Evolutionary conservation across 2,329 filamentous ascomycete genomes (phyloP).

Genomic region (Cercospora nicotianae): DNA sequence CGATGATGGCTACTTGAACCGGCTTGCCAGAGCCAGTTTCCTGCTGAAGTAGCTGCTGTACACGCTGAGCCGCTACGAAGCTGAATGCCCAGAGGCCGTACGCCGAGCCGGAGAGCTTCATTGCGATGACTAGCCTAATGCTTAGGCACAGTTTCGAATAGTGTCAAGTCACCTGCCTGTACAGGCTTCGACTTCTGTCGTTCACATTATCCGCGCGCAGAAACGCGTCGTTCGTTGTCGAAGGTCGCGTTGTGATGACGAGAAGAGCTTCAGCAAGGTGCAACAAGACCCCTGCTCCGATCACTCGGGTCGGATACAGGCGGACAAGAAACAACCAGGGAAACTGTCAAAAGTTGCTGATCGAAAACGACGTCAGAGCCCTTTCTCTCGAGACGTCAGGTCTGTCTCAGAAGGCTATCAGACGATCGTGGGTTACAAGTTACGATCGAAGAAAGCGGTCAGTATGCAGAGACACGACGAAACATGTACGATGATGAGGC

Average conservation of each 20-base stretch:
- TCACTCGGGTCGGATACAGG: background rate
- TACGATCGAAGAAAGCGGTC: conserved; percentile 2
- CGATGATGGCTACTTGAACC: conserved; percentile 29
- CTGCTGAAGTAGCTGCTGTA: conserved; percentile 22
- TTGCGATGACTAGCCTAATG: background rate
- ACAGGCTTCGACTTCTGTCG: background rate
- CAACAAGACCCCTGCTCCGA: conserved; percentile 1
- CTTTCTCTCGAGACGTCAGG: background rate
- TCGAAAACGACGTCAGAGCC: conserved; percentile 1
- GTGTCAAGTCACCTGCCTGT: background rate
- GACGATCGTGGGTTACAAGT: background rate
- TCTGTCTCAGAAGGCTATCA: background rate
- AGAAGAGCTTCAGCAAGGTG: background rate
- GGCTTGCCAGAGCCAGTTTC: conserved; percentile 5
- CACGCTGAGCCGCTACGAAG: conserved; percentile 3
- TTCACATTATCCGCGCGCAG: background rate
- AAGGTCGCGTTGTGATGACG: background rate
- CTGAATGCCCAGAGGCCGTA: conserved; percentile 1
- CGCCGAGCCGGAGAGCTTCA: background rate
- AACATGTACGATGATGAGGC: background rate
- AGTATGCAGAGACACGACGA: background rate
- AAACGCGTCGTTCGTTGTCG: background rate
- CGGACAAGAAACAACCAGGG: background rate
- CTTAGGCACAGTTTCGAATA: background rate
- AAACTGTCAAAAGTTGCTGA: background rate